Conservation (phyloP, 73 alveolate genomes). For the Paramecium sonneborni region DNA sequence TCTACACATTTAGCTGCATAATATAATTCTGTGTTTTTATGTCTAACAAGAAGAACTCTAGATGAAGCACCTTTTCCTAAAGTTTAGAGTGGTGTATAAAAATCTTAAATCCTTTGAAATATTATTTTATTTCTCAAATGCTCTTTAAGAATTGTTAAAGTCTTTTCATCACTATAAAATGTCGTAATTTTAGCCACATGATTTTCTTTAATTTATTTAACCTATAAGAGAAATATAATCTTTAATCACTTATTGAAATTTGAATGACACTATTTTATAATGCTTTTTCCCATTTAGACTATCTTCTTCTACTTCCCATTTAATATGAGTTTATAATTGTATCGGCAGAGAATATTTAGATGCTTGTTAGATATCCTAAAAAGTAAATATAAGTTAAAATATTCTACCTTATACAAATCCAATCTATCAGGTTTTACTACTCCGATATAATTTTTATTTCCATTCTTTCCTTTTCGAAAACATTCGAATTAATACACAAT, state of each 20-base stretch:
- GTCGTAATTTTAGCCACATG: constrained; percentile 37
- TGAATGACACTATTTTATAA: constrained; percentile 41
- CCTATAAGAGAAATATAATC: background rate
- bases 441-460: background rate
- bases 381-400: background rate
- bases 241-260: constrained; percentile 20
- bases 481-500: background rate
- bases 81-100: constrained; percentile 41
- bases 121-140: constrained; percentile 53
- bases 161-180: background rate
- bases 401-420: background rate
- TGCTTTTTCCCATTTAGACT: constrained; percentile 23
- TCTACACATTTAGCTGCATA: constrained; percentile 69
- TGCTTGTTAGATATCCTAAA: background rate
- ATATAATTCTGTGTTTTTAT: constrained; percentile 54
- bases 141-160: background rate
- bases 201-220: background rate
- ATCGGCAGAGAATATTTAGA: constrained; percentile 31
- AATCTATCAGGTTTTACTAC: background rate
- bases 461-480: background rate
- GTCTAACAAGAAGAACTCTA: constrained; percentile 57
- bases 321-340: constrained; percentile 35
- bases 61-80: constrained; percentile 57
- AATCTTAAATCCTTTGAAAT: constrained; percentile 38
- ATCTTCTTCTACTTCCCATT: constrained; percentile 52